Percentiles rank a stretch among this genome's conserved stretches.
Evolutionary conservation across 2,329 filamentous ascomycete species (phyloP).

Genomic region (Macrophomina tecta): DNA sequence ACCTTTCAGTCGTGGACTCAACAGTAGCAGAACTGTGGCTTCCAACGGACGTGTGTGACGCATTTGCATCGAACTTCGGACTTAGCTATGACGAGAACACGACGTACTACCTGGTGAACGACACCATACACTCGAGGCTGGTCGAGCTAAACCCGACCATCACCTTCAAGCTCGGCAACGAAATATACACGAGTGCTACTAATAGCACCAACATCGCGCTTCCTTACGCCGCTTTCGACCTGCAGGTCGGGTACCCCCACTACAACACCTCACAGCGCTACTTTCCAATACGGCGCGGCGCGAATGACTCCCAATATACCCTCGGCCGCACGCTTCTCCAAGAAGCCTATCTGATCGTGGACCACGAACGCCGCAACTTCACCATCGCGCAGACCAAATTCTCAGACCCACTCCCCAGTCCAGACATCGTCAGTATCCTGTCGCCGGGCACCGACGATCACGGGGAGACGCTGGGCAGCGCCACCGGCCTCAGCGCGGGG

Average conservation of each 20-base stretch:
- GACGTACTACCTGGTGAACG: slow-evolving; percentile 48
- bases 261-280: slow-evolving; percentile 33
- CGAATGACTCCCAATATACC: slow-evolving; percentile 37
- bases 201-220: slow-evolving; percentile 33
- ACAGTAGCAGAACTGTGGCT: slow-evolving; percentile 34
- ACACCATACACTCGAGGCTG: slow-evolving; percentile 43
- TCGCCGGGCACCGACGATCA: background rate
- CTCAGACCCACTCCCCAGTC: slow-evolving; percentile 2
- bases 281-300: slow-evolving; percentile 47
- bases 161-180: slow-evolving; percentile 46
- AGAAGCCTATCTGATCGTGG: slow-evolving; percentile 46
- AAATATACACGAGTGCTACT: slow-evolving; percentile 36
- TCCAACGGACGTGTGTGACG: slow-evolving; percentile 42
- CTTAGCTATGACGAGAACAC: slow-evolving; percentile 45
- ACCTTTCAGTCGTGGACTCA: slow-evolving; percentile 32
- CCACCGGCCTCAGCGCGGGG: slow-evolving; percentile 8
- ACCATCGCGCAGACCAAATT: slow-evolving; percentile 30
- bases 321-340: slow-evolving; percentile 46
- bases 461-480: background rate
- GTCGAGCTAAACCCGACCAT: slow-evolving; percentile 42
- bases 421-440: slow-evolving; percentile 13
- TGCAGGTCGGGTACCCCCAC: background rate
- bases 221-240: slow-evolving; percentile 22
- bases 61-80: slow-evolving; percentile 48
- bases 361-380: slow-evolving; percentile 45